phyloP scores from a whole-genome alignment of 2,329 filamentous ascomycete species.

The Sporothrix schenckii region DNA sequence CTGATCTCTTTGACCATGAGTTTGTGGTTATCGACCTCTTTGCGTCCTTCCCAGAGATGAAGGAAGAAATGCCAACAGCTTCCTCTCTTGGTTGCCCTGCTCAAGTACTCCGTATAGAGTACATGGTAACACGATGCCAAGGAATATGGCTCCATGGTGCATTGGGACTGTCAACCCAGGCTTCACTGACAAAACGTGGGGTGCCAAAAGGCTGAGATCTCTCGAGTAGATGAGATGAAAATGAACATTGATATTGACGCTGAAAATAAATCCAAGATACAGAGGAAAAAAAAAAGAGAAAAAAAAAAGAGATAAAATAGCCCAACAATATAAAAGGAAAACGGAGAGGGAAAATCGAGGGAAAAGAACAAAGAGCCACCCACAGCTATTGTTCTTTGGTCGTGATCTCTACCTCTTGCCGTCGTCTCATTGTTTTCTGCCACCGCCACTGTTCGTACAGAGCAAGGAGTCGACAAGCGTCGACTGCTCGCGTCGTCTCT shows the following conservation, averaged over 20 bases:
- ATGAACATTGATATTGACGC: not conserved
- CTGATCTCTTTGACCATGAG: not conserved
- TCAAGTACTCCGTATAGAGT: not conserved
- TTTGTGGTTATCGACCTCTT: not conserved
- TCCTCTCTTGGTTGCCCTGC: not conserved
- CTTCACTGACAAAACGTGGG: too few species aligned
- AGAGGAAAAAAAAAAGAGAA: not conserved
- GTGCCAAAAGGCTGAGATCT: conserved; percentile 4
- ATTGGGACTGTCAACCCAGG: too few species aligned
- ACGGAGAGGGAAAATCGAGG: not conserved
- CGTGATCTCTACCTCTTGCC: not conserved
- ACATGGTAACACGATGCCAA: not conserved
- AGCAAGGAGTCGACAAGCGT: not conserved
- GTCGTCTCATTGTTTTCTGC: too few species aligned
- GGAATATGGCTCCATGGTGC: not conserved
- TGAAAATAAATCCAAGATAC: not conserved
- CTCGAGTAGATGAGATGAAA: not conserved
- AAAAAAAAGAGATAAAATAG: not conserved
- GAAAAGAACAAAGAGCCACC: not conserved
- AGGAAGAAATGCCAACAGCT: not conserved
- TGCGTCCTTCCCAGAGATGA: not conserved
- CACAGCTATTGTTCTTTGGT: not conserved
- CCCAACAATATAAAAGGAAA: conserved; percentile 1
- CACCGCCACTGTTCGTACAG: conserved; percentile 18
- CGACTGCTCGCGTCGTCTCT: not conserved